A percentile compares a stretch with the other conserved stretches of the same genome.
These are phyloP conservation scores for Lachnellula hyalina DNA, from an alignment of 2,329 filamentous ascomycete species.

Conservation along the genomic window DNA sequence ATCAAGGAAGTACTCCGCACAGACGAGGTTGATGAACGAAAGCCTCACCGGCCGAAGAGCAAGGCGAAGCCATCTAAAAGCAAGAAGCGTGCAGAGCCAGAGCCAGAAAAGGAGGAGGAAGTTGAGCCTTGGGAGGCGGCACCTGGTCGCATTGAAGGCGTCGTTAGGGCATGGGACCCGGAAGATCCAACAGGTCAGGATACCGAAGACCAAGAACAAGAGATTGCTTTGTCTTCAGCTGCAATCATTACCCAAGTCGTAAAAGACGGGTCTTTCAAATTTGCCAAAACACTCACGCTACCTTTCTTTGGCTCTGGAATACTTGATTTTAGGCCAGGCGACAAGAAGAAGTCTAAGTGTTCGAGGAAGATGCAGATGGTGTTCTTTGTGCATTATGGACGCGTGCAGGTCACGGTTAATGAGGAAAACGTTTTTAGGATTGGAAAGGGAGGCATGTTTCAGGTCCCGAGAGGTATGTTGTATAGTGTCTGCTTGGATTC, in stretches of 20 bases:
- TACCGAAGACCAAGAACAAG: constrained; percentile 49
- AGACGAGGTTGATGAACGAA: constrained; percentile 50
- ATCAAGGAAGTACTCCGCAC: constrained; percentile 75
- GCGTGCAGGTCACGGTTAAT: constrained; percentile 73
- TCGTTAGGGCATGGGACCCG: constrained; percentile 60
- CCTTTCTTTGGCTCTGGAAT: constrained; percentile 87
- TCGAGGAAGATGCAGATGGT: constrained; percentile 94
- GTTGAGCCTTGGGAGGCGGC: constrained; percentile 67
- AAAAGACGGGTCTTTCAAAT: constrained; percentile 68
- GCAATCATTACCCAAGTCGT: constrained; percentile 53
- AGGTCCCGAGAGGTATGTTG: constrained; percentile 83
- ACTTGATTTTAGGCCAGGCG: constrained; percentile 78
- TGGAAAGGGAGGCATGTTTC: constrained; percentile 82
- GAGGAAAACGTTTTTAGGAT: constrained; percentile 69
- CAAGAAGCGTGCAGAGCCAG: constrained; percentile 35
- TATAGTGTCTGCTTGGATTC: constrained; percentile 1
- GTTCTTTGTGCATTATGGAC: constrained; percentile 83
- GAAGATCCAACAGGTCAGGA: constrained; percentile 51
- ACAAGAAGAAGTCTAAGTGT: constrained; percentile 86
- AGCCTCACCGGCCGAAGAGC: constrained; percentile 14
- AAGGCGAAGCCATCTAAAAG: constrained; percentile 34
- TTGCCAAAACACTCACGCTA: constrained; percentile 79
- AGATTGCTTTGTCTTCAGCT: constrained; percentile 44
- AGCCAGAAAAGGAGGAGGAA: constrained; percentile 43
- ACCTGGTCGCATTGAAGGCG: constrained; percentile 58